These are phyloP conservation scores for Pascua guehoae DNA, from an alignment of 1,284 basidiomycete species.

Conservation along the genomic window DNA sequence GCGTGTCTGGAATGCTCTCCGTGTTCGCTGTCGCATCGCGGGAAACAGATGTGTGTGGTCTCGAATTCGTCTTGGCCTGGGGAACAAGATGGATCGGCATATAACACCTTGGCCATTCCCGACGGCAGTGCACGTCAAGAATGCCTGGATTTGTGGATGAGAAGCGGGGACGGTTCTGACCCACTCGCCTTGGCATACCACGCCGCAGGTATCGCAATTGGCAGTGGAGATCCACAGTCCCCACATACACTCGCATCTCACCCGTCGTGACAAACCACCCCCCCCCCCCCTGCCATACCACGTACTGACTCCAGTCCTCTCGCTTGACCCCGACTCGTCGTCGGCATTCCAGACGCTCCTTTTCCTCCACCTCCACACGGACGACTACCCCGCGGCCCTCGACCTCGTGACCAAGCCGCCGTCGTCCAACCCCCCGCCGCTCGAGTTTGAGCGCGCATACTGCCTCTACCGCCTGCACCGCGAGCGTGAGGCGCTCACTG, in stretches of 20 bases:
- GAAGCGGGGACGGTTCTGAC: too few relatives aligned
- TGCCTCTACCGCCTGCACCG: slow-evolving; percentile 72
- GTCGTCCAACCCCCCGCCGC: slow-evolving; percentile 20
- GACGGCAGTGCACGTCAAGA: too few relatives aligned
- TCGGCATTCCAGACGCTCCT: slow-evolving; percentile 75
- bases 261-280: background rate
- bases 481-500: slow-evolving; percentile 61
- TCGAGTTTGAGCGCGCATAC: slow-evolving; percentile 71
- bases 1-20: too few relatives aligned
- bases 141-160: too few relatives aligned
- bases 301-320: slow-evolving; percentile 57
- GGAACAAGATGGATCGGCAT: too few relatives aligned
- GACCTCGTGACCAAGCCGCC: slow-evolving; percentile 45
- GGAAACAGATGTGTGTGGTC: too few relatives aligned
- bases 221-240: background rate
- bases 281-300: background rate
- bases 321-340: slow-evolving; percentile 61
- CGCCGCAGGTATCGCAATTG: background rate
- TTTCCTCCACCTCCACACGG: slow-evolving; percentile 76
- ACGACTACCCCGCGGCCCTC: slow-evolving; percentile 55
- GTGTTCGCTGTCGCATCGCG: too few relatives aligned
- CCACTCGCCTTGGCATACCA: too few relatives aligned
- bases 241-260: background rate
- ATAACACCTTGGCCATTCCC: too few relatives aligned
- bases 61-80: too few relatives aligned